Conservation (phyloP, 768 basidiomycete species). For the Tylopilus sp. region DNA sequence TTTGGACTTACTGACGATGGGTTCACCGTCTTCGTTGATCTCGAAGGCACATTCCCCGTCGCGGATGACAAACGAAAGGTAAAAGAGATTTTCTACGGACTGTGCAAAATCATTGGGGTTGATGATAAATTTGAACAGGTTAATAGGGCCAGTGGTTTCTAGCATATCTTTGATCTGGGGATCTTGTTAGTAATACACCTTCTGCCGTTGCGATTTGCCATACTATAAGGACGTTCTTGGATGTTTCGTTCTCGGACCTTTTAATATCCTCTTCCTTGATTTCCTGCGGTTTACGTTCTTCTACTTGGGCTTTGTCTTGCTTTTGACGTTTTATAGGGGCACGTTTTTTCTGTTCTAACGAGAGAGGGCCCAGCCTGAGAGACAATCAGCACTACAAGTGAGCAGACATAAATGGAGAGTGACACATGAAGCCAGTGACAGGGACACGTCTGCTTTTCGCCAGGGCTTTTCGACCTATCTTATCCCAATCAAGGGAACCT, state of each 20-base stretch:
- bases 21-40: constrained; percentile 62
- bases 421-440: constrained; percentile 83
- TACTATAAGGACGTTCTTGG: constrained; percentile 77
- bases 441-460: constrained; percentile 78
- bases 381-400: constrained; percentile 13
- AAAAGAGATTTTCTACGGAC: constrained; percentile 95
- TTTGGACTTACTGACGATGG: constrained; percentile 74
- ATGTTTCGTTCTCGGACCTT: constrained; percentile 84
- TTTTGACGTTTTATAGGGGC: constrained; percentile 54
- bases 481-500: constrained; percentile 71
- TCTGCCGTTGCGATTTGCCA: constrained; percentile 21
- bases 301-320: constrained; percentile 68
- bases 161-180: constrained; percentile 62
- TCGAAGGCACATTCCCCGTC: constrained; percentile 81
- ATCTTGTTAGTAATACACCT: not conserved
- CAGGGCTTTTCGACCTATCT: constrained; percentile 79
- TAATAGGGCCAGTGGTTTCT: constrained; percentile 47
- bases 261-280: constrained; percentile 80
- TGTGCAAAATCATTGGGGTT: constrained; percentile 92
- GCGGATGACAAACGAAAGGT: constrained; percentile 87
- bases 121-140: constrained; percentile 83
- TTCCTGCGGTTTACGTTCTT: constrained; percentile 71
- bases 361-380: constrained; percentile 87
- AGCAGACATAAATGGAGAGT: constrained; percentile 21
- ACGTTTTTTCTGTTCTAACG: constrained; percentile 81